Conservation (phyloP, 352 stramenopile genomes). For the Globisporangium iwayamae region DNA sequence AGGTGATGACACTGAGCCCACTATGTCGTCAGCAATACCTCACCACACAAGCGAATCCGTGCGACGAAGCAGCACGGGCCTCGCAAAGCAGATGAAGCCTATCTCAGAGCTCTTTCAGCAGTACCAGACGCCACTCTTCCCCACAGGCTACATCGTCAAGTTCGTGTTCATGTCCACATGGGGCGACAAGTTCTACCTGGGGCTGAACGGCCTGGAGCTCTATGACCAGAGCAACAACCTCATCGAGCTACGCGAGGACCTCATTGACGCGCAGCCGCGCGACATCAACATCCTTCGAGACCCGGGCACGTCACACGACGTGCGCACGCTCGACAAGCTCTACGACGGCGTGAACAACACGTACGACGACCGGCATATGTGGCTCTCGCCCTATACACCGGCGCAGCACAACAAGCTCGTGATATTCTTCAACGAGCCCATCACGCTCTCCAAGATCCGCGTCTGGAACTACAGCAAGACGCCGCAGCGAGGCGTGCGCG, state of each 20-base stretch:
- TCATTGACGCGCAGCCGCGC: constrained; percentile 64
- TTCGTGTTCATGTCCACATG: constrained; percentile 75
- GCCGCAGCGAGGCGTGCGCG: constrained; percentile 58
- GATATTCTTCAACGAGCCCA: constrained; percentile 74
- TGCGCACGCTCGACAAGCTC: constrained; percentile 72
- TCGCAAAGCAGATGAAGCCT: constrained; percentile 33
- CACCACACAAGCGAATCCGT: neutral
- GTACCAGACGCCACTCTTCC: constrained; percentile 85
- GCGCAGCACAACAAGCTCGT: constrained; percentile 66
- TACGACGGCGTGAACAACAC: constrained; percentile 73
- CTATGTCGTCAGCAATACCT: neutral
- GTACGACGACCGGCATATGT: constrained; percentile 77
- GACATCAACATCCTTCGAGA: constrained; percentile 87
- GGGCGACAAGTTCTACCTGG: constrained; percentile 76
- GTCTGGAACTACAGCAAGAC: constrained; percentile 91
- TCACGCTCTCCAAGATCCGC: constrained; percentile 73
- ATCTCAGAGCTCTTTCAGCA: constrained; percentile 72
- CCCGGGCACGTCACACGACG: constrained; percentile 44
- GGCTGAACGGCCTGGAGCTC: constrained; percentile 78
- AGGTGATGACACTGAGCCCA: neutral
- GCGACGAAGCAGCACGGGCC: constrained; percentile 12
- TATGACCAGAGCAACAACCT: constrained; percentile 51
- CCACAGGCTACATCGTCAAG: constrained; percentile 85
- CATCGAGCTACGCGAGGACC: constrained; percentile 35
- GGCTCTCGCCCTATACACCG: constrained; percentile 63